phyloP scores from a whole-genome alignment of 192 early-diverging fungal genomes.

The Umbelopsis sp. region DNA sequence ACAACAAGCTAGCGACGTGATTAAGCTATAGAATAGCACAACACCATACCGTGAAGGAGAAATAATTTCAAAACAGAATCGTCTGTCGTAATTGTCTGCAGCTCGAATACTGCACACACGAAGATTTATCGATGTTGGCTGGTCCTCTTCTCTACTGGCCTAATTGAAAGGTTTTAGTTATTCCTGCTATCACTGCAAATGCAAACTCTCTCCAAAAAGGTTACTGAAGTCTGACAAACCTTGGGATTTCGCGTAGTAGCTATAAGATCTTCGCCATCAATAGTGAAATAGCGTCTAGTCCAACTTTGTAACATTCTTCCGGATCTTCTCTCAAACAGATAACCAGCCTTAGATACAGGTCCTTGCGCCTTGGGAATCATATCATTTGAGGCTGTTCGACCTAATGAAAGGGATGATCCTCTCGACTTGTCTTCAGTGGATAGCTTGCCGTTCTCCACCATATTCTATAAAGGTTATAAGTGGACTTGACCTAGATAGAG shows the following conservation, averaged over 20 bases:
- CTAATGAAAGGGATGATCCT: not conserved
- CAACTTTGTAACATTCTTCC: conserved; percentile 77
- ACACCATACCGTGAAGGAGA: conserved; percentile 65
- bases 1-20: not conserved
- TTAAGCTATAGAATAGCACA: not conserved
- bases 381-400: not conserved
- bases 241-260: conserved; percentile 46
- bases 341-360: conserved; percentile 53
- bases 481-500: not conserved
- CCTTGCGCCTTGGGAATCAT: conserved; percentile 5
- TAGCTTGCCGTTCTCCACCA: not conserved
- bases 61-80: conserved; percentile 83
- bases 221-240: conserved; percentile 16
- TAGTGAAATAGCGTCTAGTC: conserved; percentile 78
- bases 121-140: conserved; percentile 60
- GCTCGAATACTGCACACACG: conserved; percentile 76
- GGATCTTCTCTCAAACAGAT: conserved; percentile 77
- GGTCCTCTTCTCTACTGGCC: conserved; percentile 58
- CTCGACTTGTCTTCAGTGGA: not conserved
- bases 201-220: too few relatives aligned
- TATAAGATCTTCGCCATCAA: conserved; percentile 60
- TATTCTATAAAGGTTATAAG: not conserved
- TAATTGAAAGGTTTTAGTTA: conserved; percentile 16
- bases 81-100: conserved; percentile 62
- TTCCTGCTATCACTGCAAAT: not conserved